Evolutionary conservation across 2,329 filamentous ascomycete species (phyloP).

Genomic region (Penicillium sp.): DNA sequence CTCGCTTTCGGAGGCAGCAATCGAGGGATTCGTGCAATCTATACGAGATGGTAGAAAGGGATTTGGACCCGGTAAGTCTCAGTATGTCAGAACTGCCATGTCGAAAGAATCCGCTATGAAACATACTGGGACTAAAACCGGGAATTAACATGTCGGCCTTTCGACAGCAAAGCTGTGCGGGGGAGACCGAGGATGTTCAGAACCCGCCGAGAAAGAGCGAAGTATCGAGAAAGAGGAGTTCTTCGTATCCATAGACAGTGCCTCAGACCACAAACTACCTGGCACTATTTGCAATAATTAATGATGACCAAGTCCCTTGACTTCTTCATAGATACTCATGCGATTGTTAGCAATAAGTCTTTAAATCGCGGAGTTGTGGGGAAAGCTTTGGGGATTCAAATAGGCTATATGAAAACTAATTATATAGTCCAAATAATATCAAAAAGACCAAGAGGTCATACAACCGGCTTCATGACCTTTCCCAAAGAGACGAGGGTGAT

Average conservation of each 20-base stretch:
- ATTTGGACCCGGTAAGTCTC: neutral
- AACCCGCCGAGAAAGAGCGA: neutral
- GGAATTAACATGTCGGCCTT: neutral
- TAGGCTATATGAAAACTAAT: too few relatives aligned
- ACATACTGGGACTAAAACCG: slow-evolving; percentile 27
- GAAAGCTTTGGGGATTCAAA: too few relatives aligned
- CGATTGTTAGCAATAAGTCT: too few relatives aligned
- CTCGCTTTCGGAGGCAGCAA: neutral
- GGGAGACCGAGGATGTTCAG: neutral
- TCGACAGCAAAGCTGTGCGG: neutral
- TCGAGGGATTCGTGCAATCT: neutral
- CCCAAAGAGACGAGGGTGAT: too few relatives aligned
- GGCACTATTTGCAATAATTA: too few relatives aligned
- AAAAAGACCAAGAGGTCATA: too few relatives aligned
- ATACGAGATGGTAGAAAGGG: neutral
- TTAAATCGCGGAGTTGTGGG: too few relatives aligned
- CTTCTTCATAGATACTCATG: too few relatives aligned
- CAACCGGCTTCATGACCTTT: too few relatives aligned
- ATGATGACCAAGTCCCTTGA: too few relatives aligned
- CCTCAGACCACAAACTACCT: too few relatives aligned
- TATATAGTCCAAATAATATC: too few relatives aligned
- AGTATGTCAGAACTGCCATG: neutral
- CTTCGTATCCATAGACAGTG: neutral
- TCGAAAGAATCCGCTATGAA: slow-evolving; percentile 12
- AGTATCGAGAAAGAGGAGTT: neutral